These are phyloP conservation scores for Coemansia sp. DNA, from an alignment of 192 early-diverging fungal species.

Conservation along the genomic window DNA sequence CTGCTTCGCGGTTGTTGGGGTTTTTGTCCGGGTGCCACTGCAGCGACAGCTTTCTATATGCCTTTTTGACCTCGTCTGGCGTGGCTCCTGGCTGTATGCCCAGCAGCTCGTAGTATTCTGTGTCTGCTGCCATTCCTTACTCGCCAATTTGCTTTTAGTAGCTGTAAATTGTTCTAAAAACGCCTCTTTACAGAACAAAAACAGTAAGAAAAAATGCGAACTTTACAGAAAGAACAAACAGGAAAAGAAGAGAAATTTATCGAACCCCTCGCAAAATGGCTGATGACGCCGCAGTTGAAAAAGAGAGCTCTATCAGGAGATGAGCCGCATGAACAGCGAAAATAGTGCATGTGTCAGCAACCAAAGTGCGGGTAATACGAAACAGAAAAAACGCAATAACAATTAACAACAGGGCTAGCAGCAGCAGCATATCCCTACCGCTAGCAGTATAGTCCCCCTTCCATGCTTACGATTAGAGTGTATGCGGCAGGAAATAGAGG, in stretches of 20 bases:
- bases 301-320: slow-evolving; percentile 1
- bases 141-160: not conserved
- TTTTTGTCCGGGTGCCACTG: slow-evolving; percentile 74
- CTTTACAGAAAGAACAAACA: not conserved
- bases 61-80: slow-evolving; percentile 69
- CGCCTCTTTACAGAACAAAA: no score
- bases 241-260: not conserved
- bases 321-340: slow-evolving; percentile 1
- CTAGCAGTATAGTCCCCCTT: no score
- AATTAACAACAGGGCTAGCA: no score
- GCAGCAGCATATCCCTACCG: no score
- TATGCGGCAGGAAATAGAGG: no score
- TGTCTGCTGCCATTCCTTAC: slow-evolving; percentile 28
- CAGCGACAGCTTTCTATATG: slow-evolving; percentile 68
- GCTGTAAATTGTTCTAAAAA: not conserved
- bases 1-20: slow-evolving; percentile 36
- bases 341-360: not conserved
- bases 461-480: no score
- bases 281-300: no score
- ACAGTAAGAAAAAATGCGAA: not conserved
- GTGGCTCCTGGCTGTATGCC: slow-evolving; percentile 59
- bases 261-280: no score
- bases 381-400: not conserved
- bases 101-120: slow-evolving; percentile 68
- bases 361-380: slow-evolving; percentile 3